phyloP scores from a whole-genome alignment of 306 rosid genomes.

The Sindora glabra region DNA sequence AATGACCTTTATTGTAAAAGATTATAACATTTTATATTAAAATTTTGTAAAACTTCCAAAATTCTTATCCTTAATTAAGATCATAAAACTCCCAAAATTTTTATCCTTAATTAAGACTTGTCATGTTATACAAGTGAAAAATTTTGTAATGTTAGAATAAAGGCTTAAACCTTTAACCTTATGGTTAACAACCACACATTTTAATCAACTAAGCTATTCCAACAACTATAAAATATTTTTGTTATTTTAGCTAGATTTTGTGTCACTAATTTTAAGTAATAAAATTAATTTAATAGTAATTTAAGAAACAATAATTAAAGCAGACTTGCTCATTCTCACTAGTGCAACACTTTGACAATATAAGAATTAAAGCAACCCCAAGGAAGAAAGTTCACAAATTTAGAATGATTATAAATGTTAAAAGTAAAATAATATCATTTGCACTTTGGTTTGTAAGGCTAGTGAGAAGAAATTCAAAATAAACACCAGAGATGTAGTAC shows the following conservation, averaged over 20 bases:
- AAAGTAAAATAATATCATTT: slow-evolving; percentile 1
- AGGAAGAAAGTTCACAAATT: background rate
- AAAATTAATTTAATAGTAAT: too few species aligned
- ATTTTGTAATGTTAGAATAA: background rate
- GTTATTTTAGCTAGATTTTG: too few species aligned
- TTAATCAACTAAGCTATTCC: slow-evolving; percentile 23
- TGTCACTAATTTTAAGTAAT: background rate
- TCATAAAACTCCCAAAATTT: too few species aligned
- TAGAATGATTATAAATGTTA: slow-evolving; percentile 1
- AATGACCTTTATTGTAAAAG: too few species aligned
- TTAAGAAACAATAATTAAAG: background rate
- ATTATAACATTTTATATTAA: too few species aligned
- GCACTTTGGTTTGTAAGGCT: background rate
- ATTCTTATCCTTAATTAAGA: too few species aligned
- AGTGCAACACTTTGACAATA: background rate
- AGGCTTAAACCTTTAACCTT: slow-evolving; percentile 16
- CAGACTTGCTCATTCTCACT: background rate
- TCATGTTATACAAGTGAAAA: too few species aligned
- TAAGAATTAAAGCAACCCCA: background rate
- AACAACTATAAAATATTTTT: too few species aligned
- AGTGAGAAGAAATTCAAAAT: too few species aligned
- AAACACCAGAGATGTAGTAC: too few species aligned
- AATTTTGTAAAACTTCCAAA: too few species aligned
- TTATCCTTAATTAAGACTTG: too few species aligned
- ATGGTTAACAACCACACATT: slow-evolving; percentile 22